Conservation (phyloP, 2,329 filamentous ascomycete species). For the Fusarium sp. region DNA sequence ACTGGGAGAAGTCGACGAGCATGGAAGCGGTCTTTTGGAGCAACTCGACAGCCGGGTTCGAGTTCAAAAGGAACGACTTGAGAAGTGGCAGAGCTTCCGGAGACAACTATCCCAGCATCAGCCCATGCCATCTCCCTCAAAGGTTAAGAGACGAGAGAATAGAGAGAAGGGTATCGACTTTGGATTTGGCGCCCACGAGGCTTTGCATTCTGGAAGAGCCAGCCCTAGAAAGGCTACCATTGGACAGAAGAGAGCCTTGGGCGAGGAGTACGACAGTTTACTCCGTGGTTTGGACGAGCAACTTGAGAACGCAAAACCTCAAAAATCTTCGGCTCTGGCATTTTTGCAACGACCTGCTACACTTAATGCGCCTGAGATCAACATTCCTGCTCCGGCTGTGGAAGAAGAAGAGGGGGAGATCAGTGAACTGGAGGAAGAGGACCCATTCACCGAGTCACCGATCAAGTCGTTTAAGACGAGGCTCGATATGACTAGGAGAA, state of each 20-base stretch:
- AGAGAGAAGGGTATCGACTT: slow-evolving; percentile 62
- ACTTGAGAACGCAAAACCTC: slow-evolving; percentile 48
- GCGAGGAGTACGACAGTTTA: slow-evolving; percentile 58
- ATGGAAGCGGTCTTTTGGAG: slow-evolving; percentile 68
- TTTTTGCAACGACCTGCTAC: slow-evolving; percentile 39
- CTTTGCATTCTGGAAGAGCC: slow-evolving; percentile 56
- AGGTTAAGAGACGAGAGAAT: slow-evolving; percentile 36
- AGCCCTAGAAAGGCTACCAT: slow-evolving; percentile 46
- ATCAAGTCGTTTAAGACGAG: slow-evolving; percentile 43
- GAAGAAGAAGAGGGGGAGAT: slow-evolving; percentile 49
- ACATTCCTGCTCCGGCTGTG: slow-evolving; percentile 1
- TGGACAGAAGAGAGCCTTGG: slow-evolving; percentile 42
- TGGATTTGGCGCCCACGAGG: slow-evolving; percentile 65
- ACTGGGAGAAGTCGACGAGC: slow-evolving; percentile 67
- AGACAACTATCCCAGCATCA: slow-evolving; percentile 57
- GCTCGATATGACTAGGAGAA: slow-evolving; percentile 27
- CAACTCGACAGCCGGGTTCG: slow-evolving; percentile 77
- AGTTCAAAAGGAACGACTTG: slow-evolving; percentile 75
- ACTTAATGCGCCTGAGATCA: neutral
- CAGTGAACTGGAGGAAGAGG: slow-evolving; percentile 65
- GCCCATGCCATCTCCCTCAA: slow-evolving; percentile 37
- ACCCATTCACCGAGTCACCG: slow-evolving; percentile 32
- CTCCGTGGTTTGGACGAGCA: slow-evolving; percentile 57
- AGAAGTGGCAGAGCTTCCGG: slow-evolving; percentile 79
- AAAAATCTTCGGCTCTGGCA: slow-evolving; percentile 22